Percentiles rank a stretch among this genome's conserved stretches.
Conservation (phyloP, 805 yeast species). For the Debaryomyces prosopidis region DNA sequence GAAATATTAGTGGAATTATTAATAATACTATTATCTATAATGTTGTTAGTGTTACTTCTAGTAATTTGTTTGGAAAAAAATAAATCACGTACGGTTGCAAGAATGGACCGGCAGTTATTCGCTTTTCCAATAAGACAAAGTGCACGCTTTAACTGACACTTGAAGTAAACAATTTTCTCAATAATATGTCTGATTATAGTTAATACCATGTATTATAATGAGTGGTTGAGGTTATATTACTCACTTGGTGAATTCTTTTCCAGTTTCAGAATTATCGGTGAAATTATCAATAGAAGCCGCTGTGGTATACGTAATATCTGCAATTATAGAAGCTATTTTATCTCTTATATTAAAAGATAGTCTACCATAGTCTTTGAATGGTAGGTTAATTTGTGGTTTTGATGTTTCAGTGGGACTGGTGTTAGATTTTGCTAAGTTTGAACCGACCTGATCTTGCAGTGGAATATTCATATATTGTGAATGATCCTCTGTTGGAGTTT, state of each 20-base stretch:
- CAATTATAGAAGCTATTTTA: neutral
- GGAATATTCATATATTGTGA: too few species aligned
- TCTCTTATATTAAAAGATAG: neutral
- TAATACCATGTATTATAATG: too few species aligned
- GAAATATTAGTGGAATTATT: neutral
- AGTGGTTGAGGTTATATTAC: neutral
- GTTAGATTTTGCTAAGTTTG: too few species aligned
- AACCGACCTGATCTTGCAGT: too few species aligned
- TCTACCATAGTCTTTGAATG: neutral
- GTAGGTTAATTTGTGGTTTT: neutral
- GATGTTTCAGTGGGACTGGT: too few species aligned
- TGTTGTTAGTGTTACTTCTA: neutral
- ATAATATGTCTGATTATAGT: neutral
- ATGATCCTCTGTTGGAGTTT: too few species aligned
- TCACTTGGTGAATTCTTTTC: constrained; percentile 1
- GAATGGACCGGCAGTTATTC: neutral
- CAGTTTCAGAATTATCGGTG: neutral
- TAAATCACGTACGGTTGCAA: neutral
- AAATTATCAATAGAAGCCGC: neutral
- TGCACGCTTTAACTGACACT: neutral
- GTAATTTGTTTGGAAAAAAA: too few species aligned
- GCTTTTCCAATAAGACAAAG: neutral
- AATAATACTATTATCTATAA: neutral
- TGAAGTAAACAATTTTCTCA: neutral
- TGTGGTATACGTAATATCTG: neutral